Evolutionary conservation across 495 filamentous ascomycete genomes (phyloP), one percentile per base, ranked within the genome.

Genomic region (Margaritispora aquatica): DNA sequence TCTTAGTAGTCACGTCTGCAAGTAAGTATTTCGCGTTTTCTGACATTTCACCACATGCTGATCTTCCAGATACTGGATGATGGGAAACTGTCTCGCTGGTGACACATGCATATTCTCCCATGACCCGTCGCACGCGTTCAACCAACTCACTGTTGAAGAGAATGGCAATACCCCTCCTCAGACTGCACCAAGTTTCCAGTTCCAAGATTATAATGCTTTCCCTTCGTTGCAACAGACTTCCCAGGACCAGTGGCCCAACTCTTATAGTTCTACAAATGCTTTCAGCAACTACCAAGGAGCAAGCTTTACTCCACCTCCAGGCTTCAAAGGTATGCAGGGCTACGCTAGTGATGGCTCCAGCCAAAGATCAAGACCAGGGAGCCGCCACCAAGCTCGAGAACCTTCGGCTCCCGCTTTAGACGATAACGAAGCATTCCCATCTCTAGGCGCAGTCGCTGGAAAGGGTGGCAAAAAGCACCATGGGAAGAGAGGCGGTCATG

Each of bases 61-160:
- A 71, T 75, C 61, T 72, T 58, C 54, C 64, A 96, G 90, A 71
- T 97, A 97, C 66, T 99, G 93, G 92, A 80, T 97, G 38, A 92
- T 88, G 78, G 95, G 95, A 10, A 96, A 93, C 65, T 99, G 95
- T 69, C 81, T 99, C 46, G 95, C 95, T 26, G 94, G 94, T 41
- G 85, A 90, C 58, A 90, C 90, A 13, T 99, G 95, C 72, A 87
- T 96, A 58, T 99, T 99, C 77, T 97, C 93, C 11, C 95, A 99
- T 69, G 95, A 99, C 65, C 95, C 95, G 10, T 84, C 92, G 3
- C 80, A 86, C 60, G 78, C 90, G n/a, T 77, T 89, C 60, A 86
- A 83, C 64, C 82, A 79, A 53, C 77, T 92, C 31, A 81, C 78
- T 59, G 69, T 92, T 22, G 79, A 82, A 46, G 85, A 86, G 41